Evolutionary conservation across 441 rosid genomes (phyloP).

Genomic region (Eruca vesicaria): DNA sequence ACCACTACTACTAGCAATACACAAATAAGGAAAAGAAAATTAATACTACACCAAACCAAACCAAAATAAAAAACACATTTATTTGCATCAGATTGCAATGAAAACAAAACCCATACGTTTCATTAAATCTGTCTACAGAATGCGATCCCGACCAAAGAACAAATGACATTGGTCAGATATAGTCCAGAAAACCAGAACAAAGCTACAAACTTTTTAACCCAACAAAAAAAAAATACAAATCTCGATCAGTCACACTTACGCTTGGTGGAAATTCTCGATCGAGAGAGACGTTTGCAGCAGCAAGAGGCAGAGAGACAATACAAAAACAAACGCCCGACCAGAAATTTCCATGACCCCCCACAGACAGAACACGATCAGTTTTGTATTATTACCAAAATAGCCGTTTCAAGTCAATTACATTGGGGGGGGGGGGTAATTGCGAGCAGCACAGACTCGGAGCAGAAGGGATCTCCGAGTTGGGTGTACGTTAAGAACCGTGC

Average conservation of each 20-base stretch:
- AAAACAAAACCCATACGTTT: background rate
- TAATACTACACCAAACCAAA: background rate
- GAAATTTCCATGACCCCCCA: constrained; percentile 41
- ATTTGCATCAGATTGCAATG: constrained; percentile 2
- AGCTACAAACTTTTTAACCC: background rate
- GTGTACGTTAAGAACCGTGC: constrained; percentile 61
- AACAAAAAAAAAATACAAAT: background rate
- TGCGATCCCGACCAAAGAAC: constrained; percentile 18
- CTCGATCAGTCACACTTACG: constrained; percentile 68
- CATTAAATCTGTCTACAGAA: background rate
- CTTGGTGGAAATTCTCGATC: constrained; percentile 62
- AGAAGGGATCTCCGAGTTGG: constrained; percentile 49
- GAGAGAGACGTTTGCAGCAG: constrained; percentile 54
- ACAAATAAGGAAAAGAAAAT: background rate
- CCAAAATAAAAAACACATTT: background rate
- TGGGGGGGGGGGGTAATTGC: too few species aligned
- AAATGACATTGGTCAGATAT: background rate
- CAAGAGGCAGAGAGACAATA: constrained; percentile 43
- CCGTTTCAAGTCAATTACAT: constrained; percentile 22
- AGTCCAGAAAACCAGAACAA: background rate
- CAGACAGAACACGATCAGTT: constrained; percentile 28
- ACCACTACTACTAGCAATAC: too few species aligned
- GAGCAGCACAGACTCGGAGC: constrained; percentile 6
- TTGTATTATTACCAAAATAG: background rate
- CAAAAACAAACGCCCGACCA: constrained; percentile 35